These are phyloP conservation scores for Candida maris DNA, from an alignment of 805 yeast genomes.

Conservation along the genomic window DNA sequence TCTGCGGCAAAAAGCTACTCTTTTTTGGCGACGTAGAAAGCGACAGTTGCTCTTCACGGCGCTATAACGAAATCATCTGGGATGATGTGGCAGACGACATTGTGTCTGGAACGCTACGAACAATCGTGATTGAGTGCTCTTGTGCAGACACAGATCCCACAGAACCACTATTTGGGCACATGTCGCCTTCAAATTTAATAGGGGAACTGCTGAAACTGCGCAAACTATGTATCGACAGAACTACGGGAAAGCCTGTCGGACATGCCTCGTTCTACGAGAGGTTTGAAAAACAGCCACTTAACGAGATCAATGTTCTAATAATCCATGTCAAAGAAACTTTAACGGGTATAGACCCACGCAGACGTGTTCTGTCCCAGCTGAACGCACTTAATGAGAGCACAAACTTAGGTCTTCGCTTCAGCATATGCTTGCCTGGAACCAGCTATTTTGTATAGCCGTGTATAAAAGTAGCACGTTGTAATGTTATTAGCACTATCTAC, in stretches of 20 bases:
- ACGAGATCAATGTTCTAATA: conserved; percentile 45
- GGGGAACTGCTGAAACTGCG: conserved; percentile 45
- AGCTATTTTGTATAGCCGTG: conserved; percentile 31
- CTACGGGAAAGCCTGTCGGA: background rate
- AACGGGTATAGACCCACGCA: conserved; percentile 51
- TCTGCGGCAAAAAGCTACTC: conserved; percentile 39
- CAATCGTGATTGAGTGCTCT: conserved; percentile 78
- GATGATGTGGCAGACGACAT: conserved; percentile 44
- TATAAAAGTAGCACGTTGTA: background rate
- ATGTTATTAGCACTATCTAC: conserved; percentile 8
- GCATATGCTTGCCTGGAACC: conserved; percentile 55
- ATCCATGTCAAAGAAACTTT: conserved; percentile 50
- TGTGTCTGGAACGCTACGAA: conserved; percentile 37
- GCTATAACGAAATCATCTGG: conserved; percentile 53
- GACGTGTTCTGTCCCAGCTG: conserved; percentile 47
- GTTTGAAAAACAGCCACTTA: conserved; percentile 32
- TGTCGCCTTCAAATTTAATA: conserved; percentile 64
- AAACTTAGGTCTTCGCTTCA: conserved; percentile 43
- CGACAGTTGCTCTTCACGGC: conserved; percentile 44
- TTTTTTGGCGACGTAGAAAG: conserved; percentile 85
- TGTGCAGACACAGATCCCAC: conserved; percentile 41
- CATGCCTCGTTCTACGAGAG: conserved; percentile 13
- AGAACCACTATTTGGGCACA: conserved; percentile 69
- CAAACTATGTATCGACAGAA: conserved; percentile 19
- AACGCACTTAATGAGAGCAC: conserved; percentile 34